Base-by-base conservation (phyloP, 192 early-diverging fungal species). In the Geosiphon pyriformis region DNA sequence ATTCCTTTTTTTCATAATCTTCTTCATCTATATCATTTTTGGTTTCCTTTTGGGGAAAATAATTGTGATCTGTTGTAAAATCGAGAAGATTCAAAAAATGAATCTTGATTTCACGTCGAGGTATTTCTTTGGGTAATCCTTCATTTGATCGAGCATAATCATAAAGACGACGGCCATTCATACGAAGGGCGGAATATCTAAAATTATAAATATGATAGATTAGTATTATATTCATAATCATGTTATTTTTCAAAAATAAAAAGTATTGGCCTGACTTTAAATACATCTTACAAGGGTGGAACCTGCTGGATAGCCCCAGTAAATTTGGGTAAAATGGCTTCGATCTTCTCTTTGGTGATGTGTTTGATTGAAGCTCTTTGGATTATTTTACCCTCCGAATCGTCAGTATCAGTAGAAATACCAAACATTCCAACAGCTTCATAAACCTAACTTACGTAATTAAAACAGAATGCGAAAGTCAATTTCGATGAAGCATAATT, bases 91-190 rank as follows among this genome's bases (percentile, higher is more conserved):
- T 70, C 4, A 85, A 33, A 2, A 46, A 69, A 61, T 71, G 25
- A 47, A 85, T 79, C 3, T 67, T 70, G 1, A 80, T 69, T 26
- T 67, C 50, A 22, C 83, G 65, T 20, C 72, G 29, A n/a, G 74
- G 57, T 27, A 80, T 79, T 6, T 70, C 63, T 49, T 64, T 50
- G 18, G 83, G 83, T 51, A 82, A 55, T 20, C 49, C 42, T 8
- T 73, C 53, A 1, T 82, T 83, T 15, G 70, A 66, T 6, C 89
- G 79, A 0, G 89, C 88, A 69, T 90, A 90, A 18, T 90, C 83
- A 56, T 90, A 89, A 10, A 92, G 67, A 27, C 85, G 65, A 60
- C 84, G 83, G 23, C 90, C 90, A 37, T 89, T 78, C 33, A 92
- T 75, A 30, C 72, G 79, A 18, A 90, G 61, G 0, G 88, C 89